phyloP scores from a whole-genome alignment of 805 yeast species.

The Candida loeiensis region DNA sequence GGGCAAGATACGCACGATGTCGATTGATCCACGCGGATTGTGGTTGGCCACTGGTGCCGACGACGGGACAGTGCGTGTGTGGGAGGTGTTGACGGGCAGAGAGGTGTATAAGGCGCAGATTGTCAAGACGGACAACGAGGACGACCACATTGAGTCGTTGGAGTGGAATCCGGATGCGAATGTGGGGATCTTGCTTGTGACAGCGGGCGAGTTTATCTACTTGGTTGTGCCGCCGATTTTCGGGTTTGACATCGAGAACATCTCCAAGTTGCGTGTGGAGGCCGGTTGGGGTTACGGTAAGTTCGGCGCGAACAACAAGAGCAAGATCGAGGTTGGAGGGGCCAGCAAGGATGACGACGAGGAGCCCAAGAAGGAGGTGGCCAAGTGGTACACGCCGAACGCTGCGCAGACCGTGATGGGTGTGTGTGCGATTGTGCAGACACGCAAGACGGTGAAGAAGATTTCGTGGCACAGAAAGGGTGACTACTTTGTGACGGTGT shows the following conservation, averaged over 20 bases:
- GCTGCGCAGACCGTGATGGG: constrained; percentile 58
- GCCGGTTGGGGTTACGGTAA: constrained; percentile 87
- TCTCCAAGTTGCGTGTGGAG: constrained; percentile 74
- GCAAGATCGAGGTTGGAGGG: constrained; percentile 38
- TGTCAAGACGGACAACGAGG: constrained; percentile 50
- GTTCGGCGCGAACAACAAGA: constrained; percentile 51
- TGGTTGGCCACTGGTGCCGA: constrained; percentile 98
- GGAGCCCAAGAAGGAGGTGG: constrained; percentile 47
- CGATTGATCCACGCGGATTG: constrained; percentile 84
- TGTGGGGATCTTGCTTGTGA: constrained; percentile 77
- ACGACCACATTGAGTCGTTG: constrained; percentile 74
- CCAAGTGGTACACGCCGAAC: constrained; percentile 82
- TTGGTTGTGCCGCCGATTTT: constrained; percentile 87
- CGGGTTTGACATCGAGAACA: constrained; percentile 82
- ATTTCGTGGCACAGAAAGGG: constrained; percentile 96
- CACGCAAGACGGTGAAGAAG: constrained; percentile 67
- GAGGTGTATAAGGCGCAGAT: constrained; percentile 70
- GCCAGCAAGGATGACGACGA: constrained; percentile 23
- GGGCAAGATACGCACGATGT: constrained; percentile 75
- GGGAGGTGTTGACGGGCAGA: constrained; percentile 96
- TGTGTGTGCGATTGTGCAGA: constrained; percentile 67
- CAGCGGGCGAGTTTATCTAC: constrained; percentile 77
- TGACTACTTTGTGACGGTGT: constrained; percentile 92
- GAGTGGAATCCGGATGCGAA: constrained; percentile 86
- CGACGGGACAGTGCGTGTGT: constrained; percentile 91